Conservation (phyloP, 2,329 filamentous ascomycete species). For the Hymenoscyphus fructigenus region DNA sequence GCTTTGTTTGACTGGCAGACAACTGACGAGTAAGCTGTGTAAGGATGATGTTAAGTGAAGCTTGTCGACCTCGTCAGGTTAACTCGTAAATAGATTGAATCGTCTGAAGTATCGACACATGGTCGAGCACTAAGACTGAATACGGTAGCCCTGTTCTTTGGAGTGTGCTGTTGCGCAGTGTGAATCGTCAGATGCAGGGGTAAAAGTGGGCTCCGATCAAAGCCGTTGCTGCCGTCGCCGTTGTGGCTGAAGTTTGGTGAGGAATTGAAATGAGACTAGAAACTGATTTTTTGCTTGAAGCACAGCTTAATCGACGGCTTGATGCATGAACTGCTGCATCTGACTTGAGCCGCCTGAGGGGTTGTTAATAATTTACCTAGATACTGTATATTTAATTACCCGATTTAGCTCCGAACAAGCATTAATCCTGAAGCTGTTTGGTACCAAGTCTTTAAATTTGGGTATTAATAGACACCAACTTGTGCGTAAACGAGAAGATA, state of each 20-base stretch:
- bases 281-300: not conserved
- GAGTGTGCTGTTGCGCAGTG: slow-evolving; percentile 1
- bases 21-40: not conserved
- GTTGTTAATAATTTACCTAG: not conserved
- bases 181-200: slow-evolving; percentile 7
- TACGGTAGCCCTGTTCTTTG: slow-evolving; percentile 3
- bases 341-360: not conserved
- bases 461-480: not conserved
- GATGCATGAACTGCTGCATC: not conserved
- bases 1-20: slow-evolving; percentile 1
- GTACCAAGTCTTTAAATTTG: not conserved
- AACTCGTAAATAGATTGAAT: slow-evolving; percentile 2
- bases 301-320: not conserved
- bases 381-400: not conserved
- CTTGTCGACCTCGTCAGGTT: slow-evolving; percentile 8
- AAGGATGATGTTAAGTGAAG: not conserved
- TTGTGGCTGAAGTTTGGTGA: not conserved
- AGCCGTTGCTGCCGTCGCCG: not conserved
- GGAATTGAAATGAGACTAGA: not conserved
- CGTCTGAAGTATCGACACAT: slow-evolving; percentile 25
- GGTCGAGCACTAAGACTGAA: slow-evolving; percentile 17
- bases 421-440: not conserved
- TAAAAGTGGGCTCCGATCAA: slow-evolving; percentile 2
- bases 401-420: not conserved
- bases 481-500: not conserved